These are phyloP conservation scores for Glebionis coronaria DNA, from an alignment of 129 eudicot species.

Conservation along the genomic window DNA sequence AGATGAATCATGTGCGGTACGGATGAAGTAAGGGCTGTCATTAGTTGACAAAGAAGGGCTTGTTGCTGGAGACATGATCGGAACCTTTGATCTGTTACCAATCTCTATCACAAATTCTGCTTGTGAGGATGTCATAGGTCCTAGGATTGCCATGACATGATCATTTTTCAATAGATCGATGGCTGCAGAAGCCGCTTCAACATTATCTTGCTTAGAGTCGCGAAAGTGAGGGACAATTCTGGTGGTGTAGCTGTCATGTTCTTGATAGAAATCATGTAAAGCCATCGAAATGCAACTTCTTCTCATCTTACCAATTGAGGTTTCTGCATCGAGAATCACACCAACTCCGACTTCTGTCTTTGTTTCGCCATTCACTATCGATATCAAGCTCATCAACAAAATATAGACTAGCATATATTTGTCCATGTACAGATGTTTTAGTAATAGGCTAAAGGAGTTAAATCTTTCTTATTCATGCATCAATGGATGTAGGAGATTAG, in stretches of 20 bases:
- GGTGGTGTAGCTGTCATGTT: not conserved
- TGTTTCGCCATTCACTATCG: not conserved
- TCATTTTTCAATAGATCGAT: not conserved
- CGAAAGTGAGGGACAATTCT: not conserved
- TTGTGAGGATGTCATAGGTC: not conserved
- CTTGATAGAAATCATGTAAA: not conserved
- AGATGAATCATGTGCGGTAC: not conserved
- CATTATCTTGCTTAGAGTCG: not conserved
- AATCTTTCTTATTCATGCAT: not conserved
- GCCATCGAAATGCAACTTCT: conserved; percentile 1
- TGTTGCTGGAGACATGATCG: not conserved
- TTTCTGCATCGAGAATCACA: not conserved
- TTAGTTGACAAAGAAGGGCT: not conserved
- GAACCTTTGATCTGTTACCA: conserved; percentile 4
- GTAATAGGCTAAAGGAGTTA: not conserved
- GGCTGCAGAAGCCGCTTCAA: conserved; percentile 8
- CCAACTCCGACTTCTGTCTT: not conserved
- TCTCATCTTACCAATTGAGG: not conserved
- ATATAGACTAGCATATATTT: not conserved
- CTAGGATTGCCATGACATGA: not conserved
- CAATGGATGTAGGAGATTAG: not conserved
- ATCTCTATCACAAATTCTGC: not conserved
- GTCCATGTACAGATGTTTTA: no score
- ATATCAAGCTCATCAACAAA: not conserved
- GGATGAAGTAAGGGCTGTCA: not conserved